These are phyloP conservation scores for Tarenaya hassleriana DNA, from an alignment of 345 rosid species.

Conservation along the genomic window DNA sequence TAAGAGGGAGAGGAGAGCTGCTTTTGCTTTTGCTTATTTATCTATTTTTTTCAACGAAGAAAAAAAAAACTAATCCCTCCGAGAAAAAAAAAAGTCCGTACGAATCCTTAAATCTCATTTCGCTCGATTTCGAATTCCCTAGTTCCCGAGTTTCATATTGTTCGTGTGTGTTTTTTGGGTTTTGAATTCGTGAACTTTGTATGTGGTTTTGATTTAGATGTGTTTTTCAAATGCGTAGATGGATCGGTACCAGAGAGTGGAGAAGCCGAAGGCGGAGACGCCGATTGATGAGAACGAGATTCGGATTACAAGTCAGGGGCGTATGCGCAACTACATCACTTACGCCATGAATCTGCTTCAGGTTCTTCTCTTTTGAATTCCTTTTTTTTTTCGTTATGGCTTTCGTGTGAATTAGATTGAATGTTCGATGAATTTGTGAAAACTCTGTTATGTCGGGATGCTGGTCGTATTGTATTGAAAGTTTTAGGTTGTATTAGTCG, in stretches of 20 bases:
- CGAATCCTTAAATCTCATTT: no score
- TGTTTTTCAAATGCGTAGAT: conserved; percentile 17
- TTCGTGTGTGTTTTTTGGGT: background rate
- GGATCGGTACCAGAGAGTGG: conserved; percentile 59
- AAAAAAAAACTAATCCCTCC: no score
- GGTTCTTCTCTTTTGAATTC: conserved; percentile 17
- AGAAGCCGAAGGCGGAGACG: conserved; percentile 47
- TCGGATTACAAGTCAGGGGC: conserved; percentile 3
- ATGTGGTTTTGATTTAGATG: background rate
- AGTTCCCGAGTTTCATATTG: background rate
- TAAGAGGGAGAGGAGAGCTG: no score
- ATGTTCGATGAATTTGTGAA: background rate
- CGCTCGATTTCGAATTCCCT: no score
- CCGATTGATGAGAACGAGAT: conserved; percentile 26
- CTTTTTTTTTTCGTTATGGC: background rate
- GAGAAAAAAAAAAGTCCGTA: no score
- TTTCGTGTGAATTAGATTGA: background rate
- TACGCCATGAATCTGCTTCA: conserved; percentile 52
- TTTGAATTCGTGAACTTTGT: background rate
- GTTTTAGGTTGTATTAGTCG: no score
- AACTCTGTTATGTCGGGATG: no score
- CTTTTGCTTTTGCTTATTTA: no score
- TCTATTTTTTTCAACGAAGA: no score
- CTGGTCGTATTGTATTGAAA: background rate
- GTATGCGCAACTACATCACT: conserved; percentile 27